phyloP scores from a whole-genome alignment of 441 rosid genomes.

The Gossypium lobatum region DNA sequence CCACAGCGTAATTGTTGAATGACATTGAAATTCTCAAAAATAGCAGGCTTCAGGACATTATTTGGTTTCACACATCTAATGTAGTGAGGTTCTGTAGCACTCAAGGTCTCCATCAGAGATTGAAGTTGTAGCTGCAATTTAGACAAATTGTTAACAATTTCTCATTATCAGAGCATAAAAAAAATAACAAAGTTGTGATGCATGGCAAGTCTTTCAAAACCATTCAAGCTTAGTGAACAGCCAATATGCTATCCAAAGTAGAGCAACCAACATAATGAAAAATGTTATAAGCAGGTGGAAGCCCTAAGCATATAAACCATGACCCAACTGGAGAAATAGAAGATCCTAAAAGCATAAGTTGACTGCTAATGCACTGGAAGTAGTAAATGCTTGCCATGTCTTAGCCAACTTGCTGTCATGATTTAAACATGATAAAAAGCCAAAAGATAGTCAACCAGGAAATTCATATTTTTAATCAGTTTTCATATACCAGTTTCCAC shows the following conservation, averaged over 20 bases:
- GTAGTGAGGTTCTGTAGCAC: slow-evolving; percentile 96
- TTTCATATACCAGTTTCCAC: background rate
- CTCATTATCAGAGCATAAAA: slow-evolving; percentile 2
- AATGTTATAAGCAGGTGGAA: slow-evolving; percentile 4
- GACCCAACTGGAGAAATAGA: background rate
- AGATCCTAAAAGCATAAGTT: background rate
- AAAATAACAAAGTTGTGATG: background rate
- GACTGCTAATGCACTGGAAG: background rate
- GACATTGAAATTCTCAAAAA: slow-evolving; percentile 87
- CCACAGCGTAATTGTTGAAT: slow-evolving; percentile 99
- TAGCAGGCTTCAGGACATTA: slow-evolving; percentile 90
- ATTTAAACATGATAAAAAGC: slow-evolving; percentile 2
- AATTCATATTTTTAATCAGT: background rate
- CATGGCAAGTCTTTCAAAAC: slow-evolving; percentile 2
- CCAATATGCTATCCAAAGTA: background rate
- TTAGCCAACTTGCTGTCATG: background rate
- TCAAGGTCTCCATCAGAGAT: slow-evolving; percentile 97
- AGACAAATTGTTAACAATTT: background rate
- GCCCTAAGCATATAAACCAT: background rate
- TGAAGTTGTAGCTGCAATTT: slow-evolving; percentile 93
- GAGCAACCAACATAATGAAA: background rate
- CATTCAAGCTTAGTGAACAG: background rate
- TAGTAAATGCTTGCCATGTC: background rate
- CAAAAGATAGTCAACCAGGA: background rate
- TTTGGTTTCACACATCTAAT: slow-evolving; percentile 99